phyloP scores from a whole-genome alignment of 1,139 yeast species.

The Yamadazyma siamensis region DNA sequence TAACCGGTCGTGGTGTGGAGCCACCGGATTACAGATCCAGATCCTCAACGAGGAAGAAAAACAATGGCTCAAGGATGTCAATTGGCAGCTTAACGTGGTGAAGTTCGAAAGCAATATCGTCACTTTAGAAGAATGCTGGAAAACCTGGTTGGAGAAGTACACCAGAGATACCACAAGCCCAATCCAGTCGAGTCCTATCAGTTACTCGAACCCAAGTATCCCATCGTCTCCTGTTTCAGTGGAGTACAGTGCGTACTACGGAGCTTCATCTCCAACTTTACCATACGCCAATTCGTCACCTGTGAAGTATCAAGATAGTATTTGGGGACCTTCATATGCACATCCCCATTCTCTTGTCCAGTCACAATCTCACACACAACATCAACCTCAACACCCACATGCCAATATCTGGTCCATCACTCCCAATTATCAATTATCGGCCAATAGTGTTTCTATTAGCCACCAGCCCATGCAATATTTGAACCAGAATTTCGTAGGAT shows the following conservation, averaged over 20 bases:
- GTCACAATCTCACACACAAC: slow-evolving; percentile 1
- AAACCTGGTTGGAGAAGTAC: slow-evolving; percentile 43
- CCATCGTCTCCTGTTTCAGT: slow-evolving; percentile 20
- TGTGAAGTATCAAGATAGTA: slow-evolving; percentile 21
- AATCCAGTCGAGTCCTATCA: slow-evolving; percentile 1
- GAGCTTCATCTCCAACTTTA: slow-evolving; percentile 18
- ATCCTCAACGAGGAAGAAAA: slow-evolving; percentile 67
- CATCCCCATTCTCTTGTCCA: slow-evolving; percentile 1
- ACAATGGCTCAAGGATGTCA: slow-evolving; percentile 59
- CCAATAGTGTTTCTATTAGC: background rate
- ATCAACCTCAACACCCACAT: slow-evolving; percentile 6
- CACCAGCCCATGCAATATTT: slow-evolving; percentile 15
- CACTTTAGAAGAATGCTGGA: slow-evolving; percentile 48
- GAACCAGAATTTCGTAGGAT: slow-evolving; percentile 30
- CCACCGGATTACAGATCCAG: slow-evolving; percentile 70
- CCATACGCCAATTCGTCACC: slow-evolving; percentile 19
- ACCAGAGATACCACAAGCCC: slow-evolving; percentile 4
- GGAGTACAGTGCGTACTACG: slow-evolving; percentile 12
- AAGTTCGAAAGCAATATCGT: slow-evolving; percentile 37
- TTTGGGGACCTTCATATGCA: too few species aligned
- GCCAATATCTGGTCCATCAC: slow-evolving; percentile 21
- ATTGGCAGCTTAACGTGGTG: slow-evolving; percentile 49
- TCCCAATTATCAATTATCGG: slow-evolving; percentile 17
- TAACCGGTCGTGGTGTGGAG: slow-evolving; percentile 92
- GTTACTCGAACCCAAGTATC: slow-evolving; percentile 13